Evolutionary conservation across 371 early-diverging fungal species (phyloP).

Genomic region (Mucor saturninus): DNA sequence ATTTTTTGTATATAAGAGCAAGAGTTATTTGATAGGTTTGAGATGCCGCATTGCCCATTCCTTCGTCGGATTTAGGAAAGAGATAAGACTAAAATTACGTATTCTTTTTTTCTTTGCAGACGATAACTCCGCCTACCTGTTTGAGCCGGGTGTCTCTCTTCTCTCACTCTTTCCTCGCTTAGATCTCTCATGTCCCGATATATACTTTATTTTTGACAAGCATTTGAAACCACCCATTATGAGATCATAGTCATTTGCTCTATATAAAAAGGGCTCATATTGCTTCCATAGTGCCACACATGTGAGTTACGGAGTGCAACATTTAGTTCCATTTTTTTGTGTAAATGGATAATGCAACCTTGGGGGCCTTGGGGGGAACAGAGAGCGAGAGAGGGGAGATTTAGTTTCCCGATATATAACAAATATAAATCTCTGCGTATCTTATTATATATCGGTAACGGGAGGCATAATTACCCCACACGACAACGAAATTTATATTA

Average conservation of each 20-base stretch:
- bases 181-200: no score
- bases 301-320: no score
- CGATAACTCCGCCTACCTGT: not conserved
- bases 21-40: conserved; percentile 6
- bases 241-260: no score
- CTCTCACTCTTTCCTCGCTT: not conserved
- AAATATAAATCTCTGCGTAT: not conserved
- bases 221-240: no score
- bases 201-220: no score
- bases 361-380: no score
- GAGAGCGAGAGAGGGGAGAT: not conserved
- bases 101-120: conserved; percentile 2
- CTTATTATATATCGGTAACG: conserved; percentile 1
- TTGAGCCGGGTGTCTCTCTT: conserved; percentile 1
- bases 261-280: not conserved
- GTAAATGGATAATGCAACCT: not conserved
- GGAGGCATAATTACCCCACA: no score
- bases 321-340: not conserved
- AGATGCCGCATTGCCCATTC: conserved; percentile 17
- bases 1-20: not conserved
- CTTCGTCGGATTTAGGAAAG: conserved; percentile 21
- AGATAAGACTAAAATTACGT: conserved; percentile 27
- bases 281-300: not conserved
- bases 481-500: no score
- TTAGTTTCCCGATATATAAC: conserved; percentile 4